Base-by-base conservation (phyloP, 1,139 yeast species). In the Keqinozyma sinolaborantium region DNA sequence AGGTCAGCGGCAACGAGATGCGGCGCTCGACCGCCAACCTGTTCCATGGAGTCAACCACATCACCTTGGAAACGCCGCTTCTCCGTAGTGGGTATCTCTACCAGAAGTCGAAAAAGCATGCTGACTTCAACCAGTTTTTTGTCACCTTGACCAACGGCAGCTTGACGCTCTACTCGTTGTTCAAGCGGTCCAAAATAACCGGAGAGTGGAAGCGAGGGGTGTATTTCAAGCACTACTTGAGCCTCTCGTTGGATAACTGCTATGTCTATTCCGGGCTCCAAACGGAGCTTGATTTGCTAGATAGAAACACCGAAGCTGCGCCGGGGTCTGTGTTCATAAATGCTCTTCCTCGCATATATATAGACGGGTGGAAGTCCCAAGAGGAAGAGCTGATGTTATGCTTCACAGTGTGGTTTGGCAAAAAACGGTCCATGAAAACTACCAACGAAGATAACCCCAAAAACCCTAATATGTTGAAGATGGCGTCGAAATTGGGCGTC, bases 321-420 rank as follows among this genome's bases (percentile, higher is more conserved):
- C 60, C 62, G 2, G 53, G 58, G 20, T 61, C 70, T 37, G 64
- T 71, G 36, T 83, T 84, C 0, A 84, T 83, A 0, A 66, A 66
- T 5, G 72, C 80, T 0, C 52, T 83, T 26, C 95, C 97, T 0
- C 61, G 95, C 25, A 64, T 82, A 0, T 87, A 83, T 49, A 59
- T 73, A 1, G 95, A 88, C 55, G 96, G 96, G 0, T 85, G 95
- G 90, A 72, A 70, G 42, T 82, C 94, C 2, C 64, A 77, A 5
- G 97, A 90, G 44, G 86, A 82, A 33, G 94, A 85, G 42, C 51
- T 70, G 11, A 58, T 74, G 25, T 64, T 95, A 30, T 79, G 95
- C 42, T 88, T 90, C 49, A 86, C 92, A 0, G 46, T 90, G 4
- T 87, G 95, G 95, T 76, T 83, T 53, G 94, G 94, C 0, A 68